These are phyloP conservation scores for Colletotrichum tropicale DNA, from an alignment of 2,329 filamentous ascomycete species.

Conservation along the genomic window DNA sequence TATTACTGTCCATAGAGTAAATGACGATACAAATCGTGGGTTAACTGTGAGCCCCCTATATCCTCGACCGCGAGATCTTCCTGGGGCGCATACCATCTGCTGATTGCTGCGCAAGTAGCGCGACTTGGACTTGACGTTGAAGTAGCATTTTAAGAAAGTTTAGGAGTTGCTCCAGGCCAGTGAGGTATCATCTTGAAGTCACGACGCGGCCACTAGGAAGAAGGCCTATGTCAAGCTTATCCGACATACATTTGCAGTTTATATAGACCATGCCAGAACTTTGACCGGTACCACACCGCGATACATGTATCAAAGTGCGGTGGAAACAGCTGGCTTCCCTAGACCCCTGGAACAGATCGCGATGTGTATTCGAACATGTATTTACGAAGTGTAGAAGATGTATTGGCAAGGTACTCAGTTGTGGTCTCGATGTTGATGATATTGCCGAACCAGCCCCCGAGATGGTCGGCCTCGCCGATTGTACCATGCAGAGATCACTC, in stretches of 20 bases:
- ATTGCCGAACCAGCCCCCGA: background rate
- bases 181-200: background rate
- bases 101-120: background rate
- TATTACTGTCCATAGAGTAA: background rate
- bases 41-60: background rate
- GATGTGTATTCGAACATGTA: background rate
- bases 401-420: background rate
- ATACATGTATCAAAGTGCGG: background rate
- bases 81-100: background rate
- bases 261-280: background rate
- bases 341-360: background rate
- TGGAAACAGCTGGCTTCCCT: background rate
- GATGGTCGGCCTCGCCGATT: background rate
- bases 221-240: background rate
- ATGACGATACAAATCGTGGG: background rate
- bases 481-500: background rate
- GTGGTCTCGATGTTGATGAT: background rate
- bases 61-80: background rate
- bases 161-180: background rate
- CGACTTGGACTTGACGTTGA: background rate
- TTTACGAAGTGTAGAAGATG: background rate
- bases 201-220: background rate
- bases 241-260: background rate
- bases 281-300: background rate
- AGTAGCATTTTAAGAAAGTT: background rate